Evolutionary conservation across 306 rosid genomes (phyloP).

Genomic region (Prunus campanulata): DNA sequence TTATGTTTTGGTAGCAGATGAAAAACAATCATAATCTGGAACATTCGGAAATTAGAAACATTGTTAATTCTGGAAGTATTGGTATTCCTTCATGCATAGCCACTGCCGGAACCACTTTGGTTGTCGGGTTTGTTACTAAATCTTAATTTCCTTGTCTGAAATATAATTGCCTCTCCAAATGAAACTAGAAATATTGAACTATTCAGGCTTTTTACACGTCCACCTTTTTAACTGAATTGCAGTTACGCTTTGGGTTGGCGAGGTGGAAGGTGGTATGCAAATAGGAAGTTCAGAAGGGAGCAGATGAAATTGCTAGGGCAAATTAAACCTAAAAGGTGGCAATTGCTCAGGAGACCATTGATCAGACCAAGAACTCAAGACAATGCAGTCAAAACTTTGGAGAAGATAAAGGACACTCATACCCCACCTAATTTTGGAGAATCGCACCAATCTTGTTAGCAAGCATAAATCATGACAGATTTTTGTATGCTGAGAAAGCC

Average conservation of each 20-base stretch:
- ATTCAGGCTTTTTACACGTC: neutral
- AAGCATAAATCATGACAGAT: constrained; percentile 6
- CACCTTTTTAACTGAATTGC: constrained; percentile 22
- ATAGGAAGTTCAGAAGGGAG: constrained; percentile 71
- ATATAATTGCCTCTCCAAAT: neutral
- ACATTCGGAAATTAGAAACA: constrained; percentile 56
- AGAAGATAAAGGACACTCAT: constrained; percentile 40
- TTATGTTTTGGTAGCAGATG: constrained; percentile 51
- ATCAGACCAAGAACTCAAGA: constrained; percentile 41
- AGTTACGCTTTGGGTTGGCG: constrained; percentile 97
- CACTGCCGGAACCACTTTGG: constrained; percentile 85
- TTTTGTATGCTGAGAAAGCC: neutral
- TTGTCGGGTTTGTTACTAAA: constrained; percentile 65
- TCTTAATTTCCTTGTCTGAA: neutral
- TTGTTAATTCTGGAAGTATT: constrained; percentile 46
- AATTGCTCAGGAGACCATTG: constrained; percentile 44
- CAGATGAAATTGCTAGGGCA: constrained; percentile 86
- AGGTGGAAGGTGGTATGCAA: constrained; percentile 77
- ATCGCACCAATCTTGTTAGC: constrained; percentile 10
- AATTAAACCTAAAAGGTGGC: constrained; percentile 67
- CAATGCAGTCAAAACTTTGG: constrained; percentile 41
- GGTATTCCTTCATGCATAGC: constrained; percentile 70
- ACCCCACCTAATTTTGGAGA: constrained; percentile 20
- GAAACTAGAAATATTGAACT: neutral
- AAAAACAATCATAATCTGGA: constrained; percentile 42